These are phyloP conservation scores for Yamadazyma sp. DNA, from an alignment of 1,139 yeast species.

Conservation along the genomic window DNA sequence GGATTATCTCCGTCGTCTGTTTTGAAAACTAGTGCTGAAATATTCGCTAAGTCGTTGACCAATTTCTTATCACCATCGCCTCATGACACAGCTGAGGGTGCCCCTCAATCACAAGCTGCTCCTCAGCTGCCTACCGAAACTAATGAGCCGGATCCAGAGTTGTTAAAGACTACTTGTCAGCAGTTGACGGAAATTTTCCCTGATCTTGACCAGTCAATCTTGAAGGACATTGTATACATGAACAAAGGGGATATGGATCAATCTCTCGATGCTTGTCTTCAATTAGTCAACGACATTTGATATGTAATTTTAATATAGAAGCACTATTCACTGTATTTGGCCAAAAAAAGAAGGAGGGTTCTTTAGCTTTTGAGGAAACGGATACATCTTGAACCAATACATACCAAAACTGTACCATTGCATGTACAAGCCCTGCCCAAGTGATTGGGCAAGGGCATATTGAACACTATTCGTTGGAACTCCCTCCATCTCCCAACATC, in stretches of 20 bases:
- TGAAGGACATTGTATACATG: slow-evolving; percentile 68
- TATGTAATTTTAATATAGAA: neutral
- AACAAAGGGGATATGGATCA: slow-evolving; percentile 70
- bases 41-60: slow-evolving; percentile 50
- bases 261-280: slow-evolving; percentile 67
- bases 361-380: too few species aligned
- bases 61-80: slow-evolving; percentile 48
- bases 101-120: neutral
- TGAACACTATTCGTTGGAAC: too few species aligned
- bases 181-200: slow-evolving; percentile 76
- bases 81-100: slow-evolving; percentile 16
- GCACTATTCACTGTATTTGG: too few species aligned
- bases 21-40: slow-evolving; percentile 51
- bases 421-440: too few species aligned
- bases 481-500: too few species aligned
- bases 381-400: too few species aligned
- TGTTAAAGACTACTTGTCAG: slow-evolving; percentile 28
- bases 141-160: slow-evolving; percentile 11
- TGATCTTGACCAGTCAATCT: slow-evolving; percentile 60
- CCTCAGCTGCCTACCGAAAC: slow-evolving; percentile 3
- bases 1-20: slow-evolving; percentile 50
- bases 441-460: too few species aligned
- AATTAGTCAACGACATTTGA: slow-evolving; percentile 13
- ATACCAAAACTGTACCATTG: too few species aligned
- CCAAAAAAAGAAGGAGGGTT: too few species aligned